phyloP scores from a whole-genome alignment of 345 rosid genomes.

The Noccaea bulbosa region DNA sequence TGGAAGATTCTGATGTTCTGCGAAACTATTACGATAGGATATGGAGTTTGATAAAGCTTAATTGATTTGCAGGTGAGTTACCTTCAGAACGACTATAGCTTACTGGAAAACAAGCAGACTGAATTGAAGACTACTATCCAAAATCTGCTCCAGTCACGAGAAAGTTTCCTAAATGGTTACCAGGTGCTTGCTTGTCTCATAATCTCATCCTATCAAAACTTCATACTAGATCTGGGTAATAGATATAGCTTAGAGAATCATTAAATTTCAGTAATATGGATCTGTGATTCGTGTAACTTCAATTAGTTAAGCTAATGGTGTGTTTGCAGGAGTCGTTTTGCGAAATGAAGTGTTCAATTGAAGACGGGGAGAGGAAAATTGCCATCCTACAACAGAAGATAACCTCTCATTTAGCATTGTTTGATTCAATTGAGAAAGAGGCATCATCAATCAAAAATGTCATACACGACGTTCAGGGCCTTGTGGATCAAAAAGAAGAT shows the following conservation, averaged over 20 bases:
- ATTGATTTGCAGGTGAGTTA: slow-evolving; percentile 53
- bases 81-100: slow-evolving; percentile 66
- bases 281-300: too few species aligned
- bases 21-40: slow-evolving; percentile 41
- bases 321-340: slow-evolving; percentile 68
- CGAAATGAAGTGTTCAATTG: slow-evolving; percentile 68
- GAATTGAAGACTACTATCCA: slow-evolving; percentile 64
- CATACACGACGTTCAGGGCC: slow-evolving; percentile 55
- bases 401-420: slow-evolving; percentile 64
- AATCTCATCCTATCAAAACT: too few species aligned
- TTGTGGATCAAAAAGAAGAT: slow-evolving; percentile 73
- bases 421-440: slow-evolving; percentile 82
- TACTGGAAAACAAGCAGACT: slow-evolving; percentile 68
- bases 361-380: slow-evolving; percentile 61
- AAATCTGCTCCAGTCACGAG: slow-evolving; percentile 67
- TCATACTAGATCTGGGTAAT: too few species aligned
- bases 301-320: slow-evolving; percentile 15
- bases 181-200: slow-evolving; percentile 50
- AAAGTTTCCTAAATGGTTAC: slow-evolving; percentile 62
- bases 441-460: slow-evolving; percentile 65
- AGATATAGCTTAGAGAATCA: slow-evolving; percentile 16
- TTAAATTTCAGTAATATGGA: neutral
- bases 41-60: slow-evolving; percentile 14
- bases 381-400: slow-evolving; percentile 55
- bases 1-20: slow-evolving; percentile 18